Base-by-base conservation (phyloP, 73 alveolate species). In the Blepharisma stoltei region DNA sequence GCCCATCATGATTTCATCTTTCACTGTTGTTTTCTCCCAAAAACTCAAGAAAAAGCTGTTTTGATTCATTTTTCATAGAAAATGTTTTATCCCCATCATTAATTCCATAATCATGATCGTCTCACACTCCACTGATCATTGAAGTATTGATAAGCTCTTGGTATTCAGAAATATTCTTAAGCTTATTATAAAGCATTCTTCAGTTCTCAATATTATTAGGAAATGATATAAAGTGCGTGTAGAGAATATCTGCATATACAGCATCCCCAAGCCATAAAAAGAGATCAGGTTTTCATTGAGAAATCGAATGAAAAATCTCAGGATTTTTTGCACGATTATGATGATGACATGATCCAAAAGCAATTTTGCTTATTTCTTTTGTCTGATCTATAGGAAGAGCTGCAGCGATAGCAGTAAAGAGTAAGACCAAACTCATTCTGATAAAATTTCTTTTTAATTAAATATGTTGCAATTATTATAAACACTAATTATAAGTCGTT, bases 291-390 rank as follows among this genome's bases (percentile, higher is more conserved):
- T 71, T 48, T 6, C 67, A 32, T 4, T 27, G 6, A 6, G 37
- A n/a, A 27, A 83, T 49, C n/a, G 83, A 54, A 20, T 78, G 41
- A 69, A 78, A 83, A 27, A 83, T 83, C 21, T 83, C 38, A n/a
- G 18, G 76, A 70, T 23, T 83, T 21, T 5, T 27, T 6, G 7
- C 21, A 48, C 55, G 32, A 18, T 21, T 38, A 45, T 77, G 45
- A 6, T 84, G 77, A 43, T 46, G 65, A 55, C 91, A 83, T 18
- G 87, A 83, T 20, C 91, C 91, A 67, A 83, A 78, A 1, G 90
- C 86, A 45, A 83, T 82, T 68, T 68, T 60, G 11, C 4, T 32
- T 32, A 32, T 32, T 32, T 32, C 41, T 32, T 32, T 32, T 32
- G 41, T 32, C 3, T 32, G 41, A 32, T 32, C 41, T 32, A 32